A percentile compares a stretch with the other conserved stretches of the same genome.
phyloP scores from a whole-genome alignment of 139 green algal genomes.

The Volvox reticuliferus region DNA sequence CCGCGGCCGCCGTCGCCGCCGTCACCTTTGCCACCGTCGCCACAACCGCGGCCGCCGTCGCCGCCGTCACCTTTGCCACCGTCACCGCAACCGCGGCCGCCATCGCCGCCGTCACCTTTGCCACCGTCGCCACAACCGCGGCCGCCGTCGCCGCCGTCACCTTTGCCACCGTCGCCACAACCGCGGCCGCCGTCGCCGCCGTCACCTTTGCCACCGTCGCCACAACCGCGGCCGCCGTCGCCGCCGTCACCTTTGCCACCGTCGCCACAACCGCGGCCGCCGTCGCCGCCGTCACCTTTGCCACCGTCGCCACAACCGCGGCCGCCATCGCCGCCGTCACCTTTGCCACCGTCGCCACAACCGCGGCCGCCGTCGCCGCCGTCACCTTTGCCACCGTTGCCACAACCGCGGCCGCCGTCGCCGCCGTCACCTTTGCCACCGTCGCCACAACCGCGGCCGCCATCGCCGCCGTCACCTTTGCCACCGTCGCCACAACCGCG shows the following conservation, averaged over 20 bases:
- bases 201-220: not conserved
- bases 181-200: too few relatives aligned
- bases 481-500: not conserved
- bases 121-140: not conserved
- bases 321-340: not conserved
- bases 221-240: not conserved
- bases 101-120: too few relatives aligned
- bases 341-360: not conserved
- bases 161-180: too few relatives aligned
- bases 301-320: not conserved
- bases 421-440: not conserved
- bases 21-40: too few relatives aligned
- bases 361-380: not conserved
- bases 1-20: too few relatives aligned
- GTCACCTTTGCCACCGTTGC: too few relatives aligned
- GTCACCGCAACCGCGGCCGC: too few relatives aligned
- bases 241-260: not conserved
- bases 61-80: too few relatives aligned
- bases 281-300: not conserved
- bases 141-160: too few relatives aligned
- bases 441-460: not conserved
- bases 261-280: not conserved
- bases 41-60: too few relatives aligned
- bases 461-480: not conserved
- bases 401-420: too few relatives aligned